These are phyloP conservation scores for Fusarium sp. DNA, from an alignment of 2,329 filamentous ascomycete species.

Conservation along the genomic window DNA sequence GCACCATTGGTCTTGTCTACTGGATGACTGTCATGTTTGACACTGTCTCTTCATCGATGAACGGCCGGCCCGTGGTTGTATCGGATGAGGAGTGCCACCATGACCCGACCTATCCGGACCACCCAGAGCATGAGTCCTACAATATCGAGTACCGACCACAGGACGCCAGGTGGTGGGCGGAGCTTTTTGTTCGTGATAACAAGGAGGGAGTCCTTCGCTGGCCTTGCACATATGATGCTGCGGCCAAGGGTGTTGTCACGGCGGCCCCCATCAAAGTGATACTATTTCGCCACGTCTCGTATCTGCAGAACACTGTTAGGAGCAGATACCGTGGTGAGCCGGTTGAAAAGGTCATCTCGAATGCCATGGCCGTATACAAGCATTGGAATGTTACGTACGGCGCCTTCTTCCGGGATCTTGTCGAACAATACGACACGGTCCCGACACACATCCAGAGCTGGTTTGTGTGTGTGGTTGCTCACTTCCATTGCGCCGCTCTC, in stretches of 20 bases:
- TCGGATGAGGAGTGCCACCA: conserved; percentile 56
- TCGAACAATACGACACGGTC: conserved; percentile 61
- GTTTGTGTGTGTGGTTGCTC: conserved; percentile 68
- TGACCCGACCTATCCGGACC: conserved; percentile 44
- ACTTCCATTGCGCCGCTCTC: conserved; percentile 69
- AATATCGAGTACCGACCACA: conserved; percentile 35
- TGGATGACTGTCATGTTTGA: conserved; percentile 73
- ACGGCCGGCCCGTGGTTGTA: conserved; percentile 52
- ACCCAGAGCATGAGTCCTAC: conserved; percentile 33
- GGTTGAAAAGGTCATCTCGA: conserved; percentile 62
- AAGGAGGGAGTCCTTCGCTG: conserved; percentile 53
- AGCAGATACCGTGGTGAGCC: conserved; percentile 50
- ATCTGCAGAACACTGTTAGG: conserved; percentile 65
- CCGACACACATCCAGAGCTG: conserved; percentile 68
- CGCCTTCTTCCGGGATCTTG: conserved; percentile 63
- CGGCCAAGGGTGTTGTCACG: conserved; percentile 61
- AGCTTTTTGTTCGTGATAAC: conserved; percentile 50
- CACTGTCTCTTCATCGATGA: conserved; percentile 67
- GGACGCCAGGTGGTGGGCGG: conserved; percentile 49
- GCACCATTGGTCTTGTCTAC: conserved; percentile 67
- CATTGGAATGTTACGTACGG: conserved; percentile 67
- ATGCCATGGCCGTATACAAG: conserved; percentile 62
- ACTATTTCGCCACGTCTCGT: conserved; percentile 66
- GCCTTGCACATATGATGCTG: conserved; percentile 67
- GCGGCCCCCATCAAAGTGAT: conserved; percentile 70